Percentiles rank a stretch among this genome's conserved stretches.
These are phyloP conservation scores for Cubamyces sp. DNA, from an alignment of 768 basidiomycete genomes.

Conservation along the genomic window DNA sequence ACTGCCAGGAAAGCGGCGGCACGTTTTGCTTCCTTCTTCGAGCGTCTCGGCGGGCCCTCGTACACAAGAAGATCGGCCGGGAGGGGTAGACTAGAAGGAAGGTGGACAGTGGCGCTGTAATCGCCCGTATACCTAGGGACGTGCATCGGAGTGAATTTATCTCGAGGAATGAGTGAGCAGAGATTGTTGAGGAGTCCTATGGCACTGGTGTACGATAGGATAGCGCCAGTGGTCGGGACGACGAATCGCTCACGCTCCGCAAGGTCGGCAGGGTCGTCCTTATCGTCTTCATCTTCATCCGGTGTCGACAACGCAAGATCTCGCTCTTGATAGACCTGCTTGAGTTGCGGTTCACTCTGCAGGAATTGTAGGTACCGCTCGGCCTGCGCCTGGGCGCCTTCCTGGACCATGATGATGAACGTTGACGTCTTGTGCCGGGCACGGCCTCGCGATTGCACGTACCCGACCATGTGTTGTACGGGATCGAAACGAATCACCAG, in stretches of 20 bases:
- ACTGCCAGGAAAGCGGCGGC: conserved; percentile 83
- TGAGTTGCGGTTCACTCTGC: conserved; percentile 66
- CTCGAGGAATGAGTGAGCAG: conserved; percentile 77
- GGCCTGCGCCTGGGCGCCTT: conserved; percentile 57
- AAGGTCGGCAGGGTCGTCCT: conserved; percentile 57
- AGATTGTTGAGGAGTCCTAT: conserved; percentile 72
- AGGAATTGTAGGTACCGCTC: conserved; percentile 62
- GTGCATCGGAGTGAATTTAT: conserved; percentile 64
- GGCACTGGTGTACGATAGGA: conserved; percentile 78
- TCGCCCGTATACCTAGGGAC: conserved; percentile 66
- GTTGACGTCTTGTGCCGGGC: conserved; percentile 77
- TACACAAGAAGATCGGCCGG: conserved; percentile 56
- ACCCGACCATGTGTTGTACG: conserved; percentile 81
- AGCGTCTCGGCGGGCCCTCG: conserved; percentile 58
- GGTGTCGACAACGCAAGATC: conserved; percentile 26
- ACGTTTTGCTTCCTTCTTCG: conserved; percentile 83
- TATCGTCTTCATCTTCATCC: conserved; percentile 47
- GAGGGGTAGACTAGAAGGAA: conserved; percentile 72
- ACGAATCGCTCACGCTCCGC: conserved; percentile 73
- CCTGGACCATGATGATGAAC: conserved; percentile 80
- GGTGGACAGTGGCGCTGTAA: conserved; percentile 57
- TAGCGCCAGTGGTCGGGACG: conserved; percentile 72
- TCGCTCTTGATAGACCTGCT: conserved; percentile 61
- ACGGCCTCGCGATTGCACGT: conserved; percentile 87
- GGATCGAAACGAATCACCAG: conserved; percentile 86